A percentile compares a stretch with the other conserved stretches of the same genome.
phyloP scores from a whole-genome alignment of 2,329 filamentous ascomycete species.

The Calonectria ilicicola region DNA sequence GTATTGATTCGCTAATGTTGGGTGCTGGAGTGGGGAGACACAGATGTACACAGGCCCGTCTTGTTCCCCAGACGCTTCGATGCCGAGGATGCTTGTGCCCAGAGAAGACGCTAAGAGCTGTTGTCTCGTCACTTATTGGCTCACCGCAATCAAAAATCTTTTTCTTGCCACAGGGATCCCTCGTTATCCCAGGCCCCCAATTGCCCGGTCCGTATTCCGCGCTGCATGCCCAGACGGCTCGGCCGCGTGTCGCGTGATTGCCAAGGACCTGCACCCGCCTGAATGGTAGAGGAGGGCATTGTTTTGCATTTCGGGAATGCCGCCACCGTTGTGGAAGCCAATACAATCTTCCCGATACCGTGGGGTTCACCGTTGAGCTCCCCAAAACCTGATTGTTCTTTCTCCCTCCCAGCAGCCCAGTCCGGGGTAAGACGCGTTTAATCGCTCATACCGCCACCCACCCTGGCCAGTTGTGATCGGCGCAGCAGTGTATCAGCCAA shows the following conservation, averaged over 20 bases:
- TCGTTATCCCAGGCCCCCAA: not conserved
- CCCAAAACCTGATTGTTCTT: not conserved
- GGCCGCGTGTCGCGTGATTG: constrained; percentile 12
- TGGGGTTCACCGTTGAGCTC: too few species aligned
- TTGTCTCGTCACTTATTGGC: not conserved
- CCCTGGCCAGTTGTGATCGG: not conserved
- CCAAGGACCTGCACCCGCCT: not conserved
- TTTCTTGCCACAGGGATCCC: not conserved
- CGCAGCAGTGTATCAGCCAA: not conserved
- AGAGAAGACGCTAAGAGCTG: not conserved
- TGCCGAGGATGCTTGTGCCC: not conserved
- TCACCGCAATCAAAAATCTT: not conserved
- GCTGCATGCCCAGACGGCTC: constrained; percentile 8
- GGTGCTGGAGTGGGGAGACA: not conserved
- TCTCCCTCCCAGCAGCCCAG: not conserved
- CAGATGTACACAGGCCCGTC: not conserved
- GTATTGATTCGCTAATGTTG: not conserved
- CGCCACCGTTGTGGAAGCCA: not conserved
- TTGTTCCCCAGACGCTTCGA: not conserved
- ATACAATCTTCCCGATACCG: not conserved
- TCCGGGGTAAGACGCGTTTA: not conserved
- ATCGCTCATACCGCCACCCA: not conserved
- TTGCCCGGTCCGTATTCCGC: constrained; percentile 6
- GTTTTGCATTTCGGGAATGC: not conserved
- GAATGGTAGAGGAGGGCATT: not conserved